These are phyloP conservation scores for Ogataea siamensis DNA, from an alignment of 805 yeast species.

Conservation along the genomic window DNA sequence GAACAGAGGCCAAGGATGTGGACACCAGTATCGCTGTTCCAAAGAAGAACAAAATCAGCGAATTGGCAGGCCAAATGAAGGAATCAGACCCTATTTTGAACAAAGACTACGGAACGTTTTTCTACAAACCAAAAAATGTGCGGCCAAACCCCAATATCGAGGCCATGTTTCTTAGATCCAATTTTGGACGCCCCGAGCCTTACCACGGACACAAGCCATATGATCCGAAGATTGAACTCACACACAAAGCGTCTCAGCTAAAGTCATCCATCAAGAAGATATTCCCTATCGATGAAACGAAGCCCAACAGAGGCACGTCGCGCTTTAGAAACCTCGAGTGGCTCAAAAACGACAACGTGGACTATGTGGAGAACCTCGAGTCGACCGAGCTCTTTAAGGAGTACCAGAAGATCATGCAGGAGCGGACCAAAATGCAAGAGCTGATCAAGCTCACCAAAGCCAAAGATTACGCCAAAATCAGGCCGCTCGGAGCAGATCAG, in stretches of 20 bases:
- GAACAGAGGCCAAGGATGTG: conserved; percentile 1
- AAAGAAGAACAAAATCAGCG: conserved; percentile 15
- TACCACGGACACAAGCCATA: conserved; percentile 6
- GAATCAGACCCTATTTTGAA: conserved; percentile 1
- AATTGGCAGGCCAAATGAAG: conserved; percentile 17
- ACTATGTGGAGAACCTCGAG: conserved; percentile 32
- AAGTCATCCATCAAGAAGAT: conserved; percentile 15
- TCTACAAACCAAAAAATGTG: conserved; percentile 20
- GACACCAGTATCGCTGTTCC: conserved; percentile 18
- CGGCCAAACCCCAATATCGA: conserved; percentile 10
- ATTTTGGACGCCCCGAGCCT: conserved; percentile 1
- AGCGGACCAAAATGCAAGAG: conserved; percentile 38
- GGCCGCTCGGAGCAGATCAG: conserved; percentile 34
- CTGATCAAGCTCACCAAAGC: conserved; percentile 36
- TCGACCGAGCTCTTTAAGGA: conserved; percentile 36
- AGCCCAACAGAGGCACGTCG: conserved; percentile 19
- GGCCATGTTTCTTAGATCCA: conserved; percentile 12
- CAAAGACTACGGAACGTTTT: conserved; percentile 29
- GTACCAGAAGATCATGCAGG: conserved; percentile 44
- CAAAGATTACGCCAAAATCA: conserved; percentile 34
- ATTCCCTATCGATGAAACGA: conserved; percentile 10
- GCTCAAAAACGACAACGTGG: conserved; percentile 32
- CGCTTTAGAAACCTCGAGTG: conserved; percentile 33
- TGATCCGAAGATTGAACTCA: conserved; percentile 1
- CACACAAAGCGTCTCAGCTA: conserved; percentile 11